phyloP scores from a whole-genome alignment of 192 early-diverging fungal genomes.

The Coemansia aciculifera region DNA sequence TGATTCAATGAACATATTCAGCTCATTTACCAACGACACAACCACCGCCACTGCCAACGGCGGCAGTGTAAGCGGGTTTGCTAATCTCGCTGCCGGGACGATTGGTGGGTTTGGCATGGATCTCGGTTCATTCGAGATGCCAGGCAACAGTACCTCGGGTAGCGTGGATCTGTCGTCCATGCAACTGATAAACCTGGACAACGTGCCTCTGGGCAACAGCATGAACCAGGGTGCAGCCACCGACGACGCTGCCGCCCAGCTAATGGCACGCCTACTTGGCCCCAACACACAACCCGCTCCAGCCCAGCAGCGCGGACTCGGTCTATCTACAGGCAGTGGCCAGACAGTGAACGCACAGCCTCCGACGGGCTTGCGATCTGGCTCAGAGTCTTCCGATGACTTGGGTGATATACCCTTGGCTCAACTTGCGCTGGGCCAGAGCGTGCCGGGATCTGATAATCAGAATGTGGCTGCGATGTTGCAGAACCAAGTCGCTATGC shows the following conservation, averaged over 20 bases:
- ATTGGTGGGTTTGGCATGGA: slow-evolving; percentile 42
- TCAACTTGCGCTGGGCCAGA: slow-evolving; percentile 25
- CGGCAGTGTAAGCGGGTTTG: slow-evolving; percentile 11
- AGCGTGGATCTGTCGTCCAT: slow-evolving; percentile 42
- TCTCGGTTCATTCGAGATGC: slow-evolving; percentile 28
- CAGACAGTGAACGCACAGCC: not conserved
- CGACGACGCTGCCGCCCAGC: slow-evolving; percentile 27
- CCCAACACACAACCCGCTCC: slow-evolving; percentile 9
- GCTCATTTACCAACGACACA: slow-evolving; percentile 43
- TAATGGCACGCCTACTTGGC: slow-evolving; percentile 37
- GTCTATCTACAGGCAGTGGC: not conserved
- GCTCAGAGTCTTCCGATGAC: slow-evolving; percentile 42
- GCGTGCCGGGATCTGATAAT: not conserved
- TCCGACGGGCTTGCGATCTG: not conserved
- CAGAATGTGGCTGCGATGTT: not conserved
- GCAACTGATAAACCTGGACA: slow-evolving; percentile 39
- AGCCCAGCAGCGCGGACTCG: not conserved
- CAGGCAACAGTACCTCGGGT: not conserved
- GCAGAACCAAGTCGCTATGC: slow-evolving; percentile 5
- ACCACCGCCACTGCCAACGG: not conserved
- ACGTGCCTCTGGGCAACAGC: slow-evolving; percentile 7
- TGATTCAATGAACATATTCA: slow-evolving; percentile 37
- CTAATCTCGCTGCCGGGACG: slow-evolving; percentile 17
- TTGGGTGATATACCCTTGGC: slow-evolving; percentile 52
- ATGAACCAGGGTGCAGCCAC: not conserved